Evolutionary conservation across 352 stramenopile genomes (phyloP).

Genomic region (Pythium pectinolyticum): DNA sequence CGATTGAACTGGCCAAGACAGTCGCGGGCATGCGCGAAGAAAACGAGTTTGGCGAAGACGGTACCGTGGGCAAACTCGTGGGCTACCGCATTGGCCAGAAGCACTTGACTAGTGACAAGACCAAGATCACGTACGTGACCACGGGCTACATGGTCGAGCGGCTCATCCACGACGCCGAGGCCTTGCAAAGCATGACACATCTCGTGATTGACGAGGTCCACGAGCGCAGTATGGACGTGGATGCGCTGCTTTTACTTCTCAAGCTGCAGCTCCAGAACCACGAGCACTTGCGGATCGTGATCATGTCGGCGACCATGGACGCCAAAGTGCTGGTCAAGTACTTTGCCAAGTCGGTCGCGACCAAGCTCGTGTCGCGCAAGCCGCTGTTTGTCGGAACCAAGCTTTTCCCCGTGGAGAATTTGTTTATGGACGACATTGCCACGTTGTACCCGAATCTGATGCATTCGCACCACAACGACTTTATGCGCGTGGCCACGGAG

Average conservation of each 20-base stretch:
- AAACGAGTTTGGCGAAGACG: slow-evolving; percentile 67
- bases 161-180: slow-evolving; percentile 91
- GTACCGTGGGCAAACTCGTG: slow-evolving; percentile 62
- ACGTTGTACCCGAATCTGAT: slow-evolving; percentile 44
- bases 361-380: slow-evolving; percentile 49
- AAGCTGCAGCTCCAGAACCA: slow-evolving; percentile 71
- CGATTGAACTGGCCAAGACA: slow-evolving; percentile 83
- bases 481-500: slow-evolving; percentile 43
- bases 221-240: slow-evolving; percentile 94
- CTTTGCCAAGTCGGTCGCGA: slow-evolving; percentile 61
- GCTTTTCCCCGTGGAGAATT: slow-evolving; percentile 64
- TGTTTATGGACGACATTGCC: slow-evolving; percentile 59
- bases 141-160: slow-evolving; percentile 96
- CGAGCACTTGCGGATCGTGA: slow-evolving; percentile 84
- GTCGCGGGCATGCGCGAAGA: slow-evolving; percentile 92
- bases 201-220: slow-evolving; percentile 97
- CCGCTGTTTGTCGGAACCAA: slow-evolving; percentile 85
- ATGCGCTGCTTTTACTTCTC: slow-evolving; percentile 93
- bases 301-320: slow-evolving; percentile 97
- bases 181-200: slow-evolving; percentile 90
- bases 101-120: slow-evolving; percentile 87
- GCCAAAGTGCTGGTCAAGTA: slow-evolving; percentile 91
- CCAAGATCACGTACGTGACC: slow-evolving; percentile 95
- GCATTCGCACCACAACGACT: slow-evolving; percentile 38
- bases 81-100: slow-evolving; percentile 90